Percentiles rank a stretch among this genome's conserved stretches.
Evolutionary conservation across 441 rosid species (phyloP).

Genomic region (Arabidopsis hybrid): DNA sequence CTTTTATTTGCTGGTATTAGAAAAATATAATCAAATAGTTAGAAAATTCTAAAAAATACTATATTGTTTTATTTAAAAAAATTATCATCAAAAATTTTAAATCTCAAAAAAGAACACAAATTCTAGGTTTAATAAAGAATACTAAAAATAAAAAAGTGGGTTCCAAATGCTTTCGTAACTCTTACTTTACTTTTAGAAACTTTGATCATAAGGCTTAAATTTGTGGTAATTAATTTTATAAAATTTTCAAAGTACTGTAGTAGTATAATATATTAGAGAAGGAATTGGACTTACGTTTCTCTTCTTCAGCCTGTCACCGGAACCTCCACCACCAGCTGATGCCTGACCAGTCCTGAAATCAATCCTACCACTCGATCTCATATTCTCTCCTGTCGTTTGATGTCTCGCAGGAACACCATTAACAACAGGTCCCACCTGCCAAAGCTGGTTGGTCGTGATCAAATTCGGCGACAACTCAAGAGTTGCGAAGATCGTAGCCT

Average conservation of each 20-base stretch:
- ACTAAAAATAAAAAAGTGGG: neutral
- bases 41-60: neutral
- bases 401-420: neutral
- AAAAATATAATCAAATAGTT: neutral
- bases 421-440: conserved; percentile 58
- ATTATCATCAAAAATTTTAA: neutral
- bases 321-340: conserved; percentile 37
- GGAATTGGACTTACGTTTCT: conserved; percentile 53
- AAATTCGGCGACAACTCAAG: conserved; percentile 43
- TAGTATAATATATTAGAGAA: neutral
- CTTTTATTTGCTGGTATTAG: neutral
- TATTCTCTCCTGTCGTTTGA: conserved; percentile 30
- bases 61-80: neutral
- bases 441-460: conserved; percentile 50
- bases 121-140: neutral
- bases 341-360: conserved; percentile 52
- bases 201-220: neutral
- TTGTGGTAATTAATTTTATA: neutral
- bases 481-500: conserved; percentile 72
- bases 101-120: neutral
- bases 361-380: conserved; percentile 42
- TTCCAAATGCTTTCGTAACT: neutral
- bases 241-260: neutral
- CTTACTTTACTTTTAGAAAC: neutral
- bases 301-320: conserved; percentile 44